Evolutionary conservation across 495 filamentous ascomycete species (phyloP), one percentile per base, ranked within the genome.

Genomic region (Penicillium chermesinum): DNA sequence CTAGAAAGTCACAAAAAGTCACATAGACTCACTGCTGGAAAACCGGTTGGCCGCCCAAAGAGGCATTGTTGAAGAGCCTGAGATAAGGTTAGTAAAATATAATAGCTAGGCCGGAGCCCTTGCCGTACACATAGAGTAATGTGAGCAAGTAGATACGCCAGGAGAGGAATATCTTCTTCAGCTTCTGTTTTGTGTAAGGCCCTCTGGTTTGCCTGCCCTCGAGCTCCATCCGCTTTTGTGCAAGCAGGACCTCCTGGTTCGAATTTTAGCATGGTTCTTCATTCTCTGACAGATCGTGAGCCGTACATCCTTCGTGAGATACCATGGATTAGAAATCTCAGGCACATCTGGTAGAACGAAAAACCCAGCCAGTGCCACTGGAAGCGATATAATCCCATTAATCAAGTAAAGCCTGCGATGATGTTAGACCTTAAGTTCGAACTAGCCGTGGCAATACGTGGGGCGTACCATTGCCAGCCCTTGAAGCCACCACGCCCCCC

Each of bases 311-410:
- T 72, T 41, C 15, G 48, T 70, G 33, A 75, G 50, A 47, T 73
- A 74, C 71, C 75, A 81, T 9, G 78, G 75, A 19, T 61, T 73
- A 5, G 78, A 75, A 22, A 78, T 84, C 46, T 80, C 72, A 0
- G 80, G 82, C 0, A 82, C 73, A 46, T 83, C 80, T 1, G 82
- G 82, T 18, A 83, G 68, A 22, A 84, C 50, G 38, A 83, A 76
- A 61, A 78, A 85, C 1, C 80, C 78, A 5, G 69, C 68, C 9
- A 85, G 35, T 5, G 72, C 73, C 2, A 77, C 59, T 2, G 74
- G 74, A 7, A 75, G 52, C 15, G 71, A 72, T 7, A 75, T 75
- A 6, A 75, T 47, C 0, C 72, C 74, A 41, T 77, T 70, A 34
- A 77, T 61, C 7, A 75, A 55, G 41, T 62, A 72, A 1, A 70